Evolutionary conservation across 2,329 filamentous ascomycete species (phyloP).

Genomic region (Pseudohalonectria lignicola): DNA sequence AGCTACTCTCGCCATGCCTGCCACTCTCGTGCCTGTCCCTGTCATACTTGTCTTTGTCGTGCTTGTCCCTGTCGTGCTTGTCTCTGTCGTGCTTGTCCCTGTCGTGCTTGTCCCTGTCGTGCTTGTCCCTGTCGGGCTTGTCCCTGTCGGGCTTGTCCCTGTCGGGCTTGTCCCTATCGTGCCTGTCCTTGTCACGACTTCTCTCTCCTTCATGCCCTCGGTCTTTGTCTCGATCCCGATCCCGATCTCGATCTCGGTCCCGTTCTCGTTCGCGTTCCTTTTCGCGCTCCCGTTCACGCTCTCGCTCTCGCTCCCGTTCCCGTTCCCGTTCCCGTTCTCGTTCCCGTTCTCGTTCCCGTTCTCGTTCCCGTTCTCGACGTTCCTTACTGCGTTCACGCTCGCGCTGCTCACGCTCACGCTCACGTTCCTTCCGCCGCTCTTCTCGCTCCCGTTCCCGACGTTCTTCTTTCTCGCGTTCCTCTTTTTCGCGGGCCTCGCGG

Average conservation of each 20-base stretch:
- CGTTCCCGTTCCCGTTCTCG: conserved; percentile 25
- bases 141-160: conserved; percentile 13
- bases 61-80: too few relatives aligned
- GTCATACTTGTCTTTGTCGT: too few relatives aligned
- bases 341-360: conserved; percentile 35
- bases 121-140: conserved; percentile 21
- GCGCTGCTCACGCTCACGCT: conserved; percentile 19
- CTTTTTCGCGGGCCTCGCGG: conserved; percentile 18
- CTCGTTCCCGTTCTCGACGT: conserved; percentile 17
- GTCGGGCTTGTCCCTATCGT: conserved; percentile 13
- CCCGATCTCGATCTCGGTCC: conserved; percentile 17
- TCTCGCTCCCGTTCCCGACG: conserved; percentile 27
- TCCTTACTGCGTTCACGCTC: conserved; percentile 11
- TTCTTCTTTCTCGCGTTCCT: conserved; percentile 25
- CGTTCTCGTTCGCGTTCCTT: conserved; percentile 19
- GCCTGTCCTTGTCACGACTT: conserved; percentile 19
- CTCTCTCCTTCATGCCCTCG: conserved; percentile 19
- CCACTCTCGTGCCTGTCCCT: too few relatives aligned
- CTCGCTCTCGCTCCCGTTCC: conserved; percentile 21
- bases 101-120: conserved; percentile 15
- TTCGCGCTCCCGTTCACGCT: conserved; percentile 7
- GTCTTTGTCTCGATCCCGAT: conserved; percentile 14
- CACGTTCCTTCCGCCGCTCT: conserved; percentile 26
- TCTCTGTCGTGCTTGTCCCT: conserved; percentile 19
- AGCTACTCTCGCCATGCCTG: too few relatives aligned